Evolutionary conservation across 768 basidiomycete species (phyloP).

Genomic region (Chlorophyllum brunneum): DNA sequence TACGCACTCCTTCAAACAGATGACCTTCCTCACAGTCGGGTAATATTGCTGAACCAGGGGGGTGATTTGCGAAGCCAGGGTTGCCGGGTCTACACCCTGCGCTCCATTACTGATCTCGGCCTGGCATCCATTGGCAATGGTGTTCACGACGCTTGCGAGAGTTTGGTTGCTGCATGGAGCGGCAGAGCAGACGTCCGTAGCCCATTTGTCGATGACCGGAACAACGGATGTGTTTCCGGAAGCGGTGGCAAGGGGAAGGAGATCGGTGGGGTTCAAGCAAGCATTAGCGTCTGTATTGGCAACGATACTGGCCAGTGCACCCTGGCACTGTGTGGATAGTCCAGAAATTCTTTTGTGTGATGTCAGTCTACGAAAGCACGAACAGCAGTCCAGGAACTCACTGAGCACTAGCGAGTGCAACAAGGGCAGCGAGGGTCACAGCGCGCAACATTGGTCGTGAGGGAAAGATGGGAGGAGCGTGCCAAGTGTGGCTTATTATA

Average conservation of each 20-base stretch:
- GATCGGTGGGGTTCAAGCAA: conserved; percentile 46
- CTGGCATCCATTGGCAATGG: conserved; percentile 45
- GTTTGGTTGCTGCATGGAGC: conserved; percentile 56
- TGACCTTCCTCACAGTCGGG: conserved; percentile 49
- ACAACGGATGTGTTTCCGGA: conserved; percentile 36
- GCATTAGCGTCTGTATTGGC: conserved; percentile 35
- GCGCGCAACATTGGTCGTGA: conserved; percentile 20
- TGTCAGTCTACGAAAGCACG: not conserved
- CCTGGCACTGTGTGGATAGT: conserved; percentile 46
- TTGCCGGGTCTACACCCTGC: not conserved
- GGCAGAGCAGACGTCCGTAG: conserved; percentile 47
- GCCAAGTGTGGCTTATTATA: not conserved
- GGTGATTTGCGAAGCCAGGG: conserved; percentile 20
- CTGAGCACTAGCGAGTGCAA: conserved; percentile 33
- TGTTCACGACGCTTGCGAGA: conserved; percentile 47
- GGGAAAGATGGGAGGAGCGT: not conserved
- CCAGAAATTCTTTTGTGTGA: conserved; percentile 20
- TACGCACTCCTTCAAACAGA: conserved; percentile 66
- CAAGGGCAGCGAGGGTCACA: conserved; percentile 24
- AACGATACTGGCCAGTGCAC: conserved; percentile 42
- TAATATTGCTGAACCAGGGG: conserved; percentile 48
- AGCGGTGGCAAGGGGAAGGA: conserved; percentile 35
- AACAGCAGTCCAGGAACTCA: conserved; percentile 21
- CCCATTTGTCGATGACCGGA: conserved; percentile 52
- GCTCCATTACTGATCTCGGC: conserved; percentile 25